These are phyloP conservation scores for Megacollybia marginata DNA, from an alignment of 768 basidiomycete species.

Conservation along the genomic window DNA sequence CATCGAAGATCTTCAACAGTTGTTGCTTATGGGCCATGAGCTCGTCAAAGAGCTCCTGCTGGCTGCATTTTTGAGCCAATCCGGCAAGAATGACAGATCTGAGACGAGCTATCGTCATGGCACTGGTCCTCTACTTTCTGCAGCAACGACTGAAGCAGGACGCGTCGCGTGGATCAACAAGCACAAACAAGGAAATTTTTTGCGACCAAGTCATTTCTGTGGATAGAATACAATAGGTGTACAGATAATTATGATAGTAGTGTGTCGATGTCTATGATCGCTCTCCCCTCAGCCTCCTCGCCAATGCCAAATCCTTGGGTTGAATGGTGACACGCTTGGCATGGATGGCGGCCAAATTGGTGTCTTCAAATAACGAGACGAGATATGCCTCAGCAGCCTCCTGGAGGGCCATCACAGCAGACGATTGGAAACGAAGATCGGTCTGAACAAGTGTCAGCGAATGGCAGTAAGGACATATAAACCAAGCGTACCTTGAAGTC, in stretches of 20 bases:
- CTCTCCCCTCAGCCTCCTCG: conserved; percentile 41
- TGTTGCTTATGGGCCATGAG: conserved; percentile 59
- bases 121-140: background rate
- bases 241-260: too few species aligned
- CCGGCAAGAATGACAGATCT: background rate
- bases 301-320: conserved; percentile 60
- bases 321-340: conserved; percentile 9
- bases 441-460: conserved; percentile 32
- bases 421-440: conserved; percentile 71
- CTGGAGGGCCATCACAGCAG: conserved; percentile 52
- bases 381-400: too few species aligned
- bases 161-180: background rate
- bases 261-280: conserved; percentile 6
- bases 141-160: background rate
- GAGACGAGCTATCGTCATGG: background rate
- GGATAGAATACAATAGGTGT: too few species aligned
- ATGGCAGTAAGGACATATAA: background rate
- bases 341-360: too few species aligned
- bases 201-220: too few species aligned
- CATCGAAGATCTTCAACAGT: conserved; percentile 58
- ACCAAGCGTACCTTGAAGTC: conserved; percentile 56
- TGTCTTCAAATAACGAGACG: too few species aligned
- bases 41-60: conserved; percentile 72
- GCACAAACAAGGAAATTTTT: too few species aligned
- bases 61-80: conserved; percentile 37